Percentiles rank a stretch among this genome's conserved stretches.
phyloP scores from a whole-genome alignment of 306 rosid species.

The Trifolium pratense region DNA sequence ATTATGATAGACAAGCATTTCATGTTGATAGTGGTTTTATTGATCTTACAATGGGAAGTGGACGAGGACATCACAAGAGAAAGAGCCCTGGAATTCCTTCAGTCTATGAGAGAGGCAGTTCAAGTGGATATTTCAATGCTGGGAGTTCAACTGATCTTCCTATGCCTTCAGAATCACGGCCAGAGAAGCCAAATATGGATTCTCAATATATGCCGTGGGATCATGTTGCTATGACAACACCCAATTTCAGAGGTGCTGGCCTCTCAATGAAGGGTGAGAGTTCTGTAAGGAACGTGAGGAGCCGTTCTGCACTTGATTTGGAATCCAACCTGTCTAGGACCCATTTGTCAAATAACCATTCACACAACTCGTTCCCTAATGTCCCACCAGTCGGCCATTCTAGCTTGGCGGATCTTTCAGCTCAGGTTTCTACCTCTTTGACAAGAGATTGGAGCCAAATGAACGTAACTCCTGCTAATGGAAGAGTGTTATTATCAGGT shows the following conservation, averaged over 20 bases:
- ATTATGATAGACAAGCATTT: conserved; percentile 66
- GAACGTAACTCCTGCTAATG: conserved; percentile 58
- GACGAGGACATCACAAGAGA: conserved; percentile 77
- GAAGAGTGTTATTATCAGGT: conserved; percentile 64
- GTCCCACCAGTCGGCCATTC: conserved; percentile 59
- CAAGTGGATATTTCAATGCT: conserved; percentile 65
- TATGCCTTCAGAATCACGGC: conserved; percentile 62
- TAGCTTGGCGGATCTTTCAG: conserved; percentile 55
- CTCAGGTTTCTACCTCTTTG: conserved; percentile 55
- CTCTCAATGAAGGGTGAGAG: conserved; percentile 74
- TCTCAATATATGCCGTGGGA: conserved; percentile 81
- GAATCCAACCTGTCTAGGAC: conserved; percentile 70
- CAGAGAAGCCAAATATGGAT: conserved; percentile 67
- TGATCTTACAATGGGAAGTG: conserved; percentile 77
- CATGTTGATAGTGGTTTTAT: conserved; percentile 65
- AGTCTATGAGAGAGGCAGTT: conserved; percentile 72
- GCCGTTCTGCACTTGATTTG: conserved; percentile 75
- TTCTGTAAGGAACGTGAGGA: conserved; percentile 80
- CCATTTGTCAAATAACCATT: conserved; percentile 58
- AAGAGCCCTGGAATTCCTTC: conserved; percentile 85
- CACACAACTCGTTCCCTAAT: conserved; percentile 50
- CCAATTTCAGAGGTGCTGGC: conserved; percentile 67
- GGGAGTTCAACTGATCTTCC: conserved; percentile 75
- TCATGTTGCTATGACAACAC: conserved; percentile 53
- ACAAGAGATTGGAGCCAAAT: conserved; percentile 75